Evolutionary conservation across 805 yeast species (phyloP).

Genomic region (Candida ipomoeae): DNA sequence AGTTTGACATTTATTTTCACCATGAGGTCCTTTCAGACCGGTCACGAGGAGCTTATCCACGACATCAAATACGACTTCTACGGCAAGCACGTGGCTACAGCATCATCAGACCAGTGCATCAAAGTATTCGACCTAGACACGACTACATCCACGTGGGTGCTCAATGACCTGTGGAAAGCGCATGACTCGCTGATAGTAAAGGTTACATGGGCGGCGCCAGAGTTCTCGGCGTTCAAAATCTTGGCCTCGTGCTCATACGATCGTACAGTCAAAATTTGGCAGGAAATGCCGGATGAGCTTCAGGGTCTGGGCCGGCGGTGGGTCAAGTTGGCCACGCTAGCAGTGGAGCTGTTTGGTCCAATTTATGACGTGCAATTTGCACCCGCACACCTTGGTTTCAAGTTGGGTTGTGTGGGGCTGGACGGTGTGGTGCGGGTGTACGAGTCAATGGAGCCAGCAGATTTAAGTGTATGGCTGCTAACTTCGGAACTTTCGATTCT

Average conservation of each 20-base stretch:
- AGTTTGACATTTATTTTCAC: no score
- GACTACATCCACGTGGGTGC: slow-evolving; percentile 67
- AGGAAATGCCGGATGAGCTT: slow-evolving; percentile 76
- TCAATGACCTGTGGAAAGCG: slow-evolving; percentile 91
- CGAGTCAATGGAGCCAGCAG: slow-evolving; percentile 88
- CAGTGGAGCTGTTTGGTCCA: slow-evolving; percentile 81
- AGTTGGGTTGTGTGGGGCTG: slow-evolving; percentile 81
- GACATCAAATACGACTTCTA: slow-evolving; percentile 90
- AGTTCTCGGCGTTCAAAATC: slow-evolving; percentile 69
- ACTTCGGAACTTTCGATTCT: slow-evolving; percentile 67
- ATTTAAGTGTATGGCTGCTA: slow-evolving; percentile 74
- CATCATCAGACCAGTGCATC: slow-evolving; percentile 91
- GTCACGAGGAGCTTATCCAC: slow-evolving; percentile 89
- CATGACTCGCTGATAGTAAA: slow-evolving; percentile 85
- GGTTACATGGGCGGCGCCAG: slow-evolving; percentile 92
- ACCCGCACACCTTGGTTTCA: slow-evolving; percentile 76
- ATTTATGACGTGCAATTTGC: slow-evolving; percentile 87
- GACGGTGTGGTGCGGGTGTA: slow-evolving; percentile 84
- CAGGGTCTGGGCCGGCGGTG: slow-evolving; percentile 80
- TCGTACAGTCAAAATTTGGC: slow-evolving; percentile 85
- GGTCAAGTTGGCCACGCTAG: slow-evolving; percentile 68
- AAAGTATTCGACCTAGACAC: slow-evolving; percentile 79
- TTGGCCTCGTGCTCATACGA: slow-evolving; percentile 89
- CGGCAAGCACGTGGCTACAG: slow-evolving; percentile 89
- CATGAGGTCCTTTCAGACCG: slow-evolving; percentile 73